phyloP scores from a whole-genome alignment of 495 filamentous ascomycete genomes.

The Chlorociboria aeruginascens region DNA sequence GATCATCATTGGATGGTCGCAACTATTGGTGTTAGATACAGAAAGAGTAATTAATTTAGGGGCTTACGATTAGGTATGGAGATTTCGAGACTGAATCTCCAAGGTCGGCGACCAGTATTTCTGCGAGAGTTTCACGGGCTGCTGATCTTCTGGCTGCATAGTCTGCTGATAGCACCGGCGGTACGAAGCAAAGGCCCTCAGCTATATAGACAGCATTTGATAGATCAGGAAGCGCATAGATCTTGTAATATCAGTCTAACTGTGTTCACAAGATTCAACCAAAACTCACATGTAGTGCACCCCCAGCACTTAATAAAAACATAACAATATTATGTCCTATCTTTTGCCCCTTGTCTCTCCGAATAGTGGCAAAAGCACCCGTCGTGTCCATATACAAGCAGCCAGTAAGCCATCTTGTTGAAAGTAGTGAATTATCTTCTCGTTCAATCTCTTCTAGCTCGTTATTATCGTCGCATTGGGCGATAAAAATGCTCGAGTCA shows the following conservation, averaged over 20 bases:
- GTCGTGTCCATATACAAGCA: constrained; percentile 63
- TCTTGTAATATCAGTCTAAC: constrained; percentile 22
- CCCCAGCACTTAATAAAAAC: constrained; percentile 60
- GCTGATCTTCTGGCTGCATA: constrained; percentile 54
- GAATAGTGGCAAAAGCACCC: constrained; percentile 35
- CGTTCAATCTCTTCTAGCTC: constrained; percentile 76
- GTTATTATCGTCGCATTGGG: constrained; percentile 62
- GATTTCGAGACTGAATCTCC: constrained; percentile 57
- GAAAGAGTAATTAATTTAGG: neutral
- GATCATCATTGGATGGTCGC: constrained; percentile 66
- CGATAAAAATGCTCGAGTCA: constrained; percentile 63
- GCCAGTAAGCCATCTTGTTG: constrained; percentile 63
- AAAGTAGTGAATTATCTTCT: constrained; percentile 36
- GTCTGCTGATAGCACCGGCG: constrained; percentile 61
- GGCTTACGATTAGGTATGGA: constrained; percentile 69
- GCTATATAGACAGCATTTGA: constrained; percentile 47
- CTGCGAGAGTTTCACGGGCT: constrained; percentile 56
- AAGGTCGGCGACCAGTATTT: constrained; percentile 72
- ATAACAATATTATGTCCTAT: constrained; percentile 41
- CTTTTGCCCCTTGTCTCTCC: constrained; percentile 30
- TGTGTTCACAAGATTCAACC: neutral
- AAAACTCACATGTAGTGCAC: constrained; percentile 58
- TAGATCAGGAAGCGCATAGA: constrained; percentile 53
- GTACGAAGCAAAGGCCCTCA: constrained; percentile 65
- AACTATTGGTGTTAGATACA: constrained; percentile 32